These are phyloP conservation scores for Arthrobotrys musiformis DNA, from an alignment of 2,329 filamentous ascomycete genomes.

Conservation along the genomic window DNA sequence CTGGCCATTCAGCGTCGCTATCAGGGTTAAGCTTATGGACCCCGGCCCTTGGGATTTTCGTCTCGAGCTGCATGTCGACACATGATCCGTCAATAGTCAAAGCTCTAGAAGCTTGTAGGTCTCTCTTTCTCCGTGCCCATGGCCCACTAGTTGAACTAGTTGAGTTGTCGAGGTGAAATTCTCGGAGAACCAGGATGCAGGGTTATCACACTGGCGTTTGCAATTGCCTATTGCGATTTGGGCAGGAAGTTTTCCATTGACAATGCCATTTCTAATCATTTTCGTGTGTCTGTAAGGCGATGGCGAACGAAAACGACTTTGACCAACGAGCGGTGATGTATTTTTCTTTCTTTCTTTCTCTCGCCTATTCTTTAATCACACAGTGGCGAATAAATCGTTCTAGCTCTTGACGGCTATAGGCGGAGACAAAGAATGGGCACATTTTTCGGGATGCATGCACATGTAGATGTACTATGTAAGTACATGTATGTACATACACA, in stretches of 20 bases:
- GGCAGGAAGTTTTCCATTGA: slow-evolving; percentile 19
- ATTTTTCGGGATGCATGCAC: slow-evolving; percentile 13
- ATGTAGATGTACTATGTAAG: not conserved
- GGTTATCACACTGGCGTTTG: slow-evolving; percentile 52
- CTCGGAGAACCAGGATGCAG: slow-evolving; percentile 20
- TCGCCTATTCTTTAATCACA: slow-evolving; percentile 23
- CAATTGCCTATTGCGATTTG: slow-evolving; percentile 53
- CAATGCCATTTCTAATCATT: slow-evolving; percentile 43
- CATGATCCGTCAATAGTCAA: slow-evolving; percentile 39
- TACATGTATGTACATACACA: not conserved
- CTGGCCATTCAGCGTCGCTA: slow-evolving; percentile 6
- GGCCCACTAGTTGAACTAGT: not conserved
- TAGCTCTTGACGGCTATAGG: slow-evolving; percentile 20
- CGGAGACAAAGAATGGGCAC: not conserved
- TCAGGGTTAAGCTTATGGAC: slow-evolving; percentile 46
- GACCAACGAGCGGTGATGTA: not conserved
- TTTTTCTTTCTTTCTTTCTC: not conserved
- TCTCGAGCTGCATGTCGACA: slow-evolving; percentile 54
- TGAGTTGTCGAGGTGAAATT: not conserved
- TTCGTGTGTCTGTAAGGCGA: not conserved
- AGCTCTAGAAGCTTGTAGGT: slow-evolving; percentile 37
- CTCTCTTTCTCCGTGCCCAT: too few relatives aligned
- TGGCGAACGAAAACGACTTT: slow-evolving; percentile 8
- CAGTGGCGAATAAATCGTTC: not conserved
- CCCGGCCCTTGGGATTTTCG: slow-evolving; percentile 32